Evolutionary conservation across 2,329 filamentous ascomycete species (phyloP), one percentile per base, ranked within the genome.

Genomic region (Ilyonectria destructans): DNA sequence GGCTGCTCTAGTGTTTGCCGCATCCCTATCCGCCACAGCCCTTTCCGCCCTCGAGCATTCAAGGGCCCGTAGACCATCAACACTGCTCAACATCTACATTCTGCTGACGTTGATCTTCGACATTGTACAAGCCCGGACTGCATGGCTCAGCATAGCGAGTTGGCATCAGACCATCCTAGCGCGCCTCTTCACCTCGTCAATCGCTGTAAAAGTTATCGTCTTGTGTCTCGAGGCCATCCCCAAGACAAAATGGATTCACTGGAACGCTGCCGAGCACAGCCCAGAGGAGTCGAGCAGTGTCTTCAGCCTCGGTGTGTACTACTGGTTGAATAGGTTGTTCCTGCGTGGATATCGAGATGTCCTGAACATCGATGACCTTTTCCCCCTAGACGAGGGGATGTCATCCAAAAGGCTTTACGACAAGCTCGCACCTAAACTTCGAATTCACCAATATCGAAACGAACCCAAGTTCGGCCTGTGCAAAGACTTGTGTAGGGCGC

Each of bases 21-120:
- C 79, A 1, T 75, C 78, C 2, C 45, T 81, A 4, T 72, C 71
- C n/a, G 69, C 80, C 6, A 62, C 76, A 3, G 45, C 72, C 0
- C 60, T 84, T 3, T 83, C 81, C 0, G 81, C 74, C 52, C 31
- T 68, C 1, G 82, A 85, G 61, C 83, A 85, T 67, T 69, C 71
- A 57, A 81, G 70, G 15, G 77, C 82, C 1, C 77, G 76, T 0
- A 77, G 83, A 1, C 85, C 85, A 0, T 87, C 85, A 0, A 74
- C 82, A 0, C 59, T 87, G 3, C 73, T 88, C 13, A 80, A 74
- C 17, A 67, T 73, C 12, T 87, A 83, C 57, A 67, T 87, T 4
- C 69, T 82, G 10, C 43, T 86, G 3, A 83, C 83, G 1, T 69
- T 85, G 0, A 71, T 87, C 1, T 78, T 87, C 26, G 86, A 88